These are phyloP conservation scores for Wickerhamomyces mucosus DNA, from an alignment of 805 yeast species.

Conservation along the genomic window DNA sequence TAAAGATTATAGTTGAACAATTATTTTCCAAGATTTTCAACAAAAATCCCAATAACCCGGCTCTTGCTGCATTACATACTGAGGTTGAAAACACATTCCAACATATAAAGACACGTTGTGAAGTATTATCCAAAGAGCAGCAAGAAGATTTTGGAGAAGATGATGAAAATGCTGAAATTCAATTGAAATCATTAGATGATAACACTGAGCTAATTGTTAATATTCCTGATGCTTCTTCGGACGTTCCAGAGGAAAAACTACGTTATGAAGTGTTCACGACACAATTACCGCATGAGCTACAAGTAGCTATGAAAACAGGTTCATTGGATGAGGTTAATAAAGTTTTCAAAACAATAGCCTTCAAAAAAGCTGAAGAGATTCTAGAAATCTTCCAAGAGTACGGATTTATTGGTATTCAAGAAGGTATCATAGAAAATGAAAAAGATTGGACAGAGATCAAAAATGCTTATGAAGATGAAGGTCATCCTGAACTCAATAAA, in stretches of 20 bases:
- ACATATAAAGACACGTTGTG: conserved; percentile 73
- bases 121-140: conserved; percentile 39
- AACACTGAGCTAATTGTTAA: conserved; percentile 62
- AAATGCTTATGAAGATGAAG: conserved; percentile 29
- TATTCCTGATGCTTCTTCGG: conserved; percentile 48
- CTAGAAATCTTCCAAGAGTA: conserved; percentile 70
- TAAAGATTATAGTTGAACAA: conserved; percentile 42
- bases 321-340: conserved; percentile 72
- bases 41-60: conserved; percentile 36
- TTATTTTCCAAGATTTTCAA: conserved; percentile 55
- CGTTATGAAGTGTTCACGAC: conserved; percentile 47
- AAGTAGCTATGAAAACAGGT: conserved; percentile 63
- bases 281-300: conserved; percentile 49
- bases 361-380: conserved; percentile 72
- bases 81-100: conserved; percentile 67
- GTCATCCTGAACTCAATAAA: conserved; percentile 5
- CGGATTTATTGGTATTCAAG: conserved; percentile 72
- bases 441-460: conserved; percentile 50
- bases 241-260: conserved; percentile 30
- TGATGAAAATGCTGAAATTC: conserved; percentile 58
- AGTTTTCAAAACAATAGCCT: conserved; percentile 62
- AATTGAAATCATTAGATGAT: conserved; percentile 82
- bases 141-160: conserved; percentile 26
- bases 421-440: conserved; percentile 62
- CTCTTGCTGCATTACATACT: conserved; percentile 55